Conservation (phyloP, 2,329 filamentous ascomycete species). For the Zalaria sp. region DNA sequence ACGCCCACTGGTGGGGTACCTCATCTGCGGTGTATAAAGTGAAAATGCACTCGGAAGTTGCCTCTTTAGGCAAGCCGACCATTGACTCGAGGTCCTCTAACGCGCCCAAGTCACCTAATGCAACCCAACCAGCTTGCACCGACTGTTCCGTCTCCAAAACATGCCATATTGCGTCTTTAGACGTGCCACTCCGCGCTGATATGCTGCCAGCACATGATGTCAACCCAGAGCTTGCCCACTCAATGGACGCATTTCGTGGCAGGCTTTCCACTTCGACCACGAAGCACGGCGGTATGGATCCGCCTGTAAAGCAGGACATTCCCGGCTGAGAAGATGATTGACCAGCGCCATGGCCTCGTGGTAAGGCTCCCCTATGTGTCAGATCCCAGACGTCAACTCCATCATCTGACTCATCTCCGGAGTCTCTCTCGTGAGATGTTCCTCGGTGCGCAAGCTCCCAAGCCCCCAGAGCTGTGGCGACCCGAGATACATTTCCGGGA, state of each 20-base stretch:
- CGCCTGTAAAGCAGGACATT: slow-evolving; percentile 9
- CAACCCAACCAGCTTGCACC: too few species aligned
- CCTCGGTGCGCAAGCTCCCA: slow-evolving; percentile 27
- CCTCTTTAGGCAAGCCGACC: too few species aligned
- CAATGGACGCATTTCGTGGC: slow-evolving; percentile 58
- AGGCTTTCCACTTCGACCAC: slow-evolving; percentile 63
- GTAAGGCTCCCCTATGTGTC: slow-evolving; percentile 32
- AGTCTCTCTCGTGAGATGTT: slow-evolving; percentile 31
- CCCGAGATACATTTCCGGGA: slow-evolving; percentile 16
- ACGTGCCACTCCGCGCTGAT: background rate
- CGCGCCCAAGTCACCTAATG: too few species aligned
- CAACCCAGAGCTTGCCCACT: slow-evolving; percentile 44
- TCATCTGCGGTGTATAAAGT: too few species aligned
- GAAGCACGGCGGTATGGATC: slow-evolving; percentile 49
- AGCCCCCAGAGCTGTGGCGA: slow-evolving; percentile 13
- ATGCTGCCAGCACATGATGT: background rate
- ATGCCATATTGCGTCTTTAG: too few species aligned
- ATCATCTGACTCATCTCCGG: slow-evolving; percentile 25
- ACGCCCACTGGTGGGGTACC: too few species aligned
- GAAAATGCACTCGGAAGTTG: too few species aligned
- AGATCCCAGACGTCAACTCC: slow-evolving; percentile 54
- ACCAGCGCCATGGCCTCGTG: slow-evolving; percentile 12
- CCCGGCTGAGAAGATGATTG: slow-evolving; percentile 17
- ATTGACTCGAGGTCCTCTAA: too few species aligned
- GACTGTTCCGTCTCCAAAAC: too few species aligned